Percentiles rank a stretch among this genome's conserved stretches.
phyloP scores from a whole-genome alignment of 768 basidiomycete genomes.

The Stropharia rugosoannulata region DNA sequence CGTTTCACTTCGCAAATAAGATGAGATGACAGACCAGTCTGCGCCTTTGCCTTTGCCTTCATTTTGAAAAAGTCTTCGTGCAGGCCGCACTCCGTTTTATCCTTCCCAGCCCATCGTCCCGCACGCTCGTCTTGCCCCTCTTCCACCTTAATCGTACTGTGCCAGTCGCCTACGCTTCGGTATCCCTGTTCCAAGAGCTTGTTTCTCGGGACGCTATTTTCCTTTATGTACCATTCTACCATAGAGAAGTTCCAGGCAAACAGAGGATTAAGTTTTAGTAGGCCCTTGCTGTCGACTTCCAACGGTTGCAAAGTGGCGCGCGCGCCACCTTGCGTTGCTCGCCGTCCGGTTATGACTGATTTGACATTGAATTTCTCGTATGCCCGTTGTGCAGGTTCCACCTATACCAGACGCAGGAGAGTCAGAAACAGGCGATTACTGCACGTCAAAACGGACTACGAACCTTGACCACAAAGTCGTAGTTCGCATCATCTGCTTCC shows the following conservation, averaged over 20 bases:
- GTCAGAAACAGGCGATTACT: not conserved
- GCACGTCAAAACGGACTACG: conserved; percentile 13
- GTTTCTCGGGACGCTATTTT: conserved; percentile 86
- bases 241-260: conserved; percentile 83
- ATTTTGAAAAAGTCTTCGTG: conserved; percentile 89
- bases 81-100: conserved; percentile 94
- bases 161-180: conserved; percentile 96
- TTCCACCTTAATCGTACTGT: conserved; percentile 76
- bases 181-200: conserved; percentile 88
- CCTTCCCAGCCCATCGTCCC: conserved; percentile 88
- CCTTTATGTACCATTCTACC: conserved; percentile 82
- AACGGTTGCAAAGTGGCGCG: conserved; percentile 80
- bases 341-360: conserved; percentile 92
- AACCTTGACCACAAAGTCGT: conserved; percentile 93
- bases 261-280: conserved; percentile 94
- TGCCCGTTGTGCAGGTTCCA: conserved; percentile 89
- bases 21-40: not conserved
- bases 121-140: conserved; percentile 84
- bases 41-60: conserved; percentile 50
- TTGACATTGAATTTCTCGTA: conserved; percentile 78
- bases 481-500: conserved; percentile 83
- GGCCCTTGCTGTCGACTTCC: conserved; percentile 86
- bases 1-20: no score
- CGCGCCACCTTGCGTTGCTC: conserved; percentile 92
- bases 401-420: conserved; percentile 41